phyloP scores from a whole-genome alignment of 305 asterid species.

The Fraxinus sp. region DNA sequence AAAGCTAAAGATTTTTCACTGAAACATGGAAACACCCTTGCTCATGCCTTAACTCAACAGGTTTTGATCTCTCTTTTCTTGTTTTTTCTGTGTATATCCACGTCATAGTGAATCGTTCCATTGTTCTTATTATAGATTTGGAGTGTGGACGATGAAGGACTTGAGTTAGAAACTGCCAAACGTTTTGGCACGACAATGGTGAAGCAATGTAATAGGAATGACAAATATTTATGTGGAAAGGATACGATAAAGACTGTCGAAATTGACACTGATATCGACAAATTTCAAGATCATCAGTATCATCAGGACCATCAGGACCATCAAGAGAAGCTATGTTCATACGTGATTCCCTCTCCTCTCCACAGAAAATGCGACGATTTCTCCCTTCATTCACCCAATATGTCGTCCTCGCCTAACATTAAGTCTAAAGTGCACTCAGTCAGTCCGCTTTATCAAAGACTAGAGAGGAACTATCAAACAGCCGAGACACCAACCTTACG shows the following conservation, averaged over 20 bases:
- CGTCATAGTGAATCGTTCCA: neutral
- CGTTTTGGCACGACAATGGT: conserved; percentile 10
- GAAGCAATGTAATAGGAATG: conserved; percentile 26
- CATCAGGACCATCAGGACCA: conserved; percentile 27
- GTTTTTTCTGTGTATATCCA: neutral
- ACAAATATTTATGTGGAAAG: conserved; percentile 40
- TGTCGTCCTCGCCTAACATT: conserved; percentile 41
- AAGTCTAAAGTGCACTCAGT: conserved; percentile 35
- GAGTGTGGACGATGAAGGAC: conserved; percentile 34
- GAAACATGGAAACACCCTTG: conserved; percentile 48
- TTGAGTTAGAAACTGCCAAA: conserved; percentile 16
- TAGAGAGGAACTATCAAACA: conserved; percentile 26
- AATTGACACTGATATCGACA: conserved; percentile 38
- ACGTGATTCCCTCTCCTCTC: conserved; percentile 32
- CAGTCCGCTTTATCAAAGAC: conserved; percentile 39
- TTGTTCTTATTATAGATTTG: conserved; percentile 35
- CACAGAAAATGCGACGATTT: conserved; percentile 20
- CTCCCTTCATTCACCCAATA: conserved; percentile 31
- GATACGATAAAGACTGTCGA: conserved; percentile 44
- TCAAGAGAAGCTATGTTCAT: conserved; percentile 20
- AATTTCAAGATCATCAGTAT: conserved; percentile 20
- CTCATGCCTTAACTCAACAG: conserved; percentile 65
- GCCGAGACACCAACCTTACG: conserved; percentile 44
- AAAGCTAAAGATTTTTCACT: conserved; percentile 49
- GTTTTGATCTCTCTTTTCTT: conserved; percentile 25